Base-by-base conservation (phyloP, 2,329 filamentous ascomycete genomes). In the Didymella pomorum region DNA sequence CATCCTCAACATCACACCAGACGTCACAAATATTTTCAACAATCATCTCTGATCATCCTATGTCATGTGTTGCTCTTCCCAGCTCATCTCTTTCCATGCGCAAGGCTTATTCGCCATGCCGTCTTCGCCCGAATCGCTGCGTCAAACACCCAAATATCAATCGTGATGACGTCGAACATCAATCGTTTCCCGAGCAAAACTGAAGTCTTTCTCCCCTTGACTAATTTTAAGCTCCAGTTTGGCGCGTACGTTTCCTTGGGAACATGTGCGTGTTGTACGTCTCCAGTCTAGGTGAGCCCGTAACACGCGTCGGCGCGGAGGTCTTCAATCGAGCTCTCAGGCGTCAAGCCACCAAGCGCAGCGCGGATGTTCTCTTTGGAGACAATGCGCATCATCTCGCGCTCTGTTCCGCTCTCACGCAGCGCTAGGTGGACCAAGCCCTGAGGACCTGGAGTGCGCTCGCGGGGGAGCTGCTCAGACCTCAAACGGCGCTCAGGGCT, bases 351-450 rank as follows among this genome's bases (percentile, higher is more conserved):
- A 23, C 54, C 60, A 11, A 76, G 57, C 8, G 63, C 68, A 21
- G 66, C 61, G 14, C 73, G 72, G 25, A 76, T 75, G 35, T 74
- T 76, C 23, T 75, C 71, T 39, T 65, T 72, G 6, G 73, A 75
- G 2, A 76, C 63, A 41, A 74, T 73, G 18, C 70, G 72, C 7
- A 50, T 23, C 48, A 69, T 35, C 51, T 55, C 52, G 23, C 60
- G 61, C 23, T 53, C 42, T 9, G 39, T 43, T 2, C n/a, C 12
- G 1, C 47, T 26, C 31, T 56, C 43, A 18, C 20, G 25, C 5
- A 39, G 12, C 14, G 20, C 16, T 11, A 11, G n/a, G 4, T 33
- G 41, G 5, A n/a, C 16, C 23, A n/a, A n/a, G 23, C 21, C 26
- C 9, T 29, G 43, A 18, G 16, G 43, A 20, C n/a, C 16, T 16